phyloP scores from a whole-genome alignment of 495 filamentous ascomycete genomes.

The Cetradonia linearis region DNA sequence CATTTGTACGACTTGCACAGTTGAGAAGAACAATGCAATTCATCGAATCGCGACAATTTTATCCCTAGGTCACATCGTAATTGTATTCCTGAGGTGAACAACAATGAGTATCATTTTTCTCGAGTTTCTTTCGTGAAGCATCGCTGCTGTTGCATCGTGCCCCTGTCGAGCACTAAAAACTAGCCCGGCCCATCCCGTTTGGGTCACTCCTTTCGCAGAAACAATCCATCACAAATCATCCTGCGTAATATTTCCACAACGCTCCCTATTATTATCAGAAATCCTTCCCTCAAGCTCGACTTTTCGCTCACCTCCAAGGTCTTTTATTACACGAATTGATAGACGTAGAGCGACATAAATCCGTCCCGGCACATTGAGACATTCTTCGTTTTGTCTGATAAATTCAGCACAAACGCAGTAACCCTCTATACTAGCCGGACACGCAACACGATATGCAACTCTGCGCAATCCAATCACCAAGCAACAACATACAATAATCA shows the following conservation, averaged over 20 bases:
- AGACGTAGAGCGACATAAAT: not conserved
- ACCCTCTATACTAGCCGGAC: slow-evolving; percentile 4
- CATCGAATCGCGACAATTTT: not conserved
- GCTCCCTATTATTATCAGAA: not conserved
- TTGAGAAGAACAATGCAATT: not conserved
- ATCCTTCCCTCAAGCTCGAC: not conserved
- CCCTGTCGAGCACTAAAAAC: not conserved
- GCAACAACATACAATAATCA: slow-evolving; percentile 9
- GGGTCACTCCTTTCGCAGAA: slow-evolving; percentile 9
- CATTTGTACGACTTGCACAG: not conserved
- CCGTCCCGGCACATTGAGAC: not conserved
- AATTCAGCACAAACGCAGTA: slow-evolving; percentile 12
- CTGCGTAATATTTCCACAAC: slow-evolving; percentile 1
- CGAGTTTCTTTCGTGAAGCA: not conserved
- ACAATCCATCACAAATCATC: not conserved
- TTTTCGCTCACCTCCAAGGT: not conserved
- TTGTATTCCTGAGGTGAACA: not conserved
- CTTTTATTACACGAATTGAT: not conserved
- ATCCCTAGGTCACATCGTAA: not conserved
- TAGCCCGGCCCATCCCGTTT: slow-evolving; percentile 9
- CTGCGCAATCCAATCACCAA: slow-evolving; percentile 2
- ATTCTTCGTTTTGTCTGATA: slow-evolving; percentile 1
- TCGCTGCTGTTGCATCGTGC: not conserved
- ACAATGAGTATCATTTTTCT: not conserved
- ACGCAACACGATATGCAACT: slow-evolving; percentile 14